Evolutionary conservation across 345 rosid genomes (phyloP).

Genomic region (Draba incana): DNA sequence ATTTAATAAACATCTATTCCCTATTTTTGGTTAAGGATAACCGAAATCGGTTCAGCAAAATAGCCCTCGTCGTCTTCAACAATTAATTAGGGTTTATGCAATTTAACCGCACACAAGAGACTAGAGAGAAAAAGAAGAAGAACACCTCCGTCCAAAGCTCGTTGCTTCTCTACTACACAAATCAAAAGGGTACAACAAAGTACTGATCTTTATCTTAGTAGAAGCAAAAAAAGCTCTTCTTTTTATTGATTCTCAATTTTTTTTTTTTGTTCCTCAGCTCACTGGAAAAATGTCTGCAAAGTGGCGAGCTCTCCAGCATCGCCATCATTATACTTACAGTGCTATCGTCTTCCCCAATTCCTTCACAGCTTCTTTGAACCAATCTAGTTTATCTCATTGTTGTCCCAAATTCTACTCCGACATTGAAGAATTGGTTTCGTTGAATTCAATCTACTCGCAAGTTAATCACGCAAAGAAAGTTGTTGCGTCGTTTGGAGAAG

Average conservation of each 20-base stretch:
- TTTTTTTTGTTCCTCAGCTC: no score
- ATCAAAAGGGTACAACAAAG: conserved; percentile 5
- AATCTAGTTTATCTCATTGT: conserved; percentile 41
- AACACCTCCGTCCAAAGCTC: neutral
- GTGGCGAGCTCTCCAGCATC: conserved; percentile 96
- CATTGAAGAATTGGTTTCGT: conserved; percentile 56
- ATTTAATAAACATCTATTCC: no score
- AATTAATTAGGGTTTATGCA: no score
- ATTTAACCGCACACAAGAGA: no score
- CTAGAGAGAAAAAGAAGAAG: no score
- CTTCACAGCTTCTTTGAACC: conserved; percentile 52
- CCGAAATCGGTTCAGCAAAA: no score
- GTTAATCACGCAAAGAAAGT: conserved; percentile 67
- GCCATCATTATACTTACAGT: conserved; percentile 93
- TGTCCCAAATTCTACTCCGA: conserved; percentile 53
- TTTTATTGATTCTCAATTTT: no score
- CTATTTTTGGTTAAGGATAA: no score
- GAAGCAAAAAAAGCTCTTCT: neutral
- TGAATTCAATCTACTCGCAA: conserved; percentile 78
- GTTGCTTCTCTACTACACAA: conserved; percentile 11
- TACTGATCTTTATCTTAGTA: neutral
- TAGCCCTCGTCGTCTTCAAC: no score
- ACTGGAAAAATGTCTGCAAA: conserved; percentile 73
- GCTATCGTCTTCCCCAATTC: conserved; percentile 72
- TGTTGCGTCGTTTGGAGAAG: conserved; percentile 61